Base-by-base conservation (phyloP, 345 rosid species). In the Carallia pectinifolia region DNA sequence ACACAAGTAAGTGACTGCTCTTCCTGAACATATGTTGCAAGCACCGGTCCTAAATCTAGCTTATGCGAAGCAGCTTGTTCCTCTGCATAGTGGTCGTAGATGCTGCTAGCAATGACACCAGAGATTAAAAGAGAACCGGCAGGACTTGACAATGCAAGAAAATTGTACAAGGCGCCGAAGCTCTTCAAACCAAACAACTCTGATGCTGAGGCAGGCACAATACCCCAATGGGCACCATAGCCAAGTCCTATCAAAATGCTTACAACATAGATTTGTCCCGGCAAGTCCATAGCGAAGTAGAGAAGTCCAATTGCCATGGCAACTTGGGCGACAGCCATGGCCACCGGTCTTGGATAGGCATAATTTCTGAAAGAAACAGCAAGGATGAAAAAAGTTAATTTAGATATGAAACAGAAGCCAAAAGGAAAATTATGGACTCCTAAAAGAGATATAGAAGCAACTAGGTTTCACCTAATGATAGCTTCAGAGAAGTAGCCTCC, bases 401-500 rank as follows among this genome's bases (percentile, higher is more conserved):
- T 52, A 30, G 33, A 27, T 55, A 9, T 1, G 60, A 1, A 55
- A 55, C 33, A 7, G 27, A 55, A 27, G 60, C 9, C 9, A 55
- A 6, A 52, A 5, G 16, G 33, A 55, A 23, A 55, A 10, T 9
- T 30, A 8, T 55, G 6, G 33, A 7, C 31, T 19, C 18, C 15
- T 0, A 0, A 30, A 55, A 19, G 5, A 55, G 33, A 30, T 13
- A 23, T 3, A 23, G 13, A 23, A 30, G 33, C 31, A 19, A 55
- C 4, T 10, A 55, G 15, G 60, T 55, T 55, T 74, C 72, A 96
- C 98, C 89, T 90, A 70, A 88, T 96, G 54, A 96, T 76, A 62
- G 87, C 75, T 85, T 96, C 98, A 16, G 98, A 96, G 80, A 92
- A 89, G 81, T 88, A 96, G 69, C 99, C 99, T 1, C 99, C 97